Evolutionary conservation across 495 filamentous ascomycete species (phyloP).

Genomic region (Pyrenopolyporus hunteri): DNA sequence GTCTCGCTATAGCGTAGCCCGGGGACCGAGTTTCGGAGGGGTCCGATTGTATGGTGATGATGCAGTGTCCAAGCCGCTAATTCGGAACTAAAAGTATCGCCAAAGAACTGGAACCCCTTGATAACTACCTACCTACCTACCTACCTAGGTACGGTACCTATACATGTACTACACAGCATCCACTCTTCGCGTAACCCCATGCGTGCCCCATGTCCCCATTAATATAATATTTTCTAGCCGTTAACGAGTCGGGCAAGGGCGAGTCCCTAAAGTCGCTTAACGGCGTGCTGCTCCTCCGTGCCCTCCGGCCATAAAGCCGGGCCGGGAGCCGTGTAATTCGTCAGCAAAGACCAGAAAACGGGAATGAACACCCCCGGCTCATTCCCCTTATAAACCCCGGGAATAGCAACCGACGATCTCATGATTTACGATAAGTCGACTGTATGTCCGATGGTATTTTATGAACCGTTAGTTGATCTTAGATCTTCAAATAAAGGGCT

Average conservation of each 20-base stretch:
- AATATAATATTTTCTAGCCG: neutral
- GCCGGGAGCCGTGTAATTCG: slow-evolving; percentile 28
- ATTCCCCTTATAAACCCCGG: slow-evolving; percentile 17
- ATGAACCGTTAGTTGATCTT: too few relatives aligned
- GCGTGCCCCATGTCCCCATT: neutral
- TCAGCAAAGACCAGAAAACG: slow-evolving; percentile 29
- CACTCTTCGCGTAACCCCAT: too few relatives aligned
- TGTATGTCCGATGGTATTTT: slow-evolving; percentile 25
- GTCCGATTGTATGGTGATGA: slow-evolving; percentile 1
- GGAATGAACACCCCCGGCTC: slow-evolving; percentile 32
- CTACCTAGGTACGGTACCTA: too few relatives aligned
- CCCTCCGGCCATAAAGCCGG: slow-evolving; percentile 28
- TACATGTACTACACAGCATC: too few relatives aligned
- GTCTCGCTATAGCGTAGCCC: slow-evolving; percentile 14
- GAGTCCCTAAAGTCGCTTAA: neutral
- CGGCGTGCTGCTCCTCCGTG: slow-evolving; percentile 23
- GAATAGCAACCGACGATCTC: slow-evolving; percentile 17
- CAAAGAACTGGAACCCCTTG: neutral
- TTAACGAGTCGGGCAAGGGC: too few relatives aligned
- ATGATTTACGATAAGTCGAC: slow-evolving; percentile 17
- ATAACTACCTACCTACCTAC: neutral
- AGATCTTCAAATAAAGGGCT: too few relatives aligned
- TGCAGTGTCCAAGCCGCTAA: neutral
- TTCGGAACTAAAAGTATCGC: slow-evolving; percentile 29
- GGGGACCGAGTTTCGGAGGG: slow-evolving; percentile 32